These are phyloP conservation scores for Megacollybia platyphylla DNA, from an alignment of 1,284 basidiomycete species.

Conservation along the genomic window DNA sequence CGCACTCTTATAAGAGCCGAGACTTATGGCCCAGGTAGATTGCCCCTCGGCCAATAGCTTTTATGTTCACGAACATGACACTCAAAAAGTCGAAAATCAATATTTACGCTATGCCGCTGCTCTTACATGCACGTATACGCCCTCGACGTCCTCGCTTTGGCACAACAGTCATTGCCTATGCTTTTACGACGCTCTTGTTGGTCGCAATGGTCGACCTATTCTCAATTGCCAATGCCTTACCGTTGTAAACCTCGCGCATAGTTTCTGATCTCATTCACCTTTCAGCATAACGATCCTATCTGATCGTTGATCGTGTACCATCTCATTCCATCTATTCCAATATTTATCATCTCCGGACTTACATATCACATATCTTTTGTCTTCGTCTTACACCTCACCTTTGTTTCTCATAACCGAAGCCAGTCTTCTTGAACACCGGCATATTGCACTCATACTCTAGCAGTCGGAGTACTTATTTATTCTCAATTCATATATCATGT, in stretches of 20 bases:
- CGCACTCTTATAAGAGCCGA: constrained; percentile 41
- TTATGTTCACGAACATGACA: no score
- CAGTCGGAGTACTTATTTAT: constrained; percentile 7
- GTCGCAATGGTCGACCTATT: background rate
- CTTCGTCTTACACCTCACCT: background rate
- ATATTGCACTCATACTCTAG: background rate
- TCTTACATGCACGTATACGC: background rate
- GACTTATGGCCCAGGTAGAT: constrained; percentile 47
- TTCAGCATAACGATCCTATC: background rate
- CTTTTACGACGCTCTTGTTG: background rate
- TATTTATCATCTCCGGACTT: background rate
- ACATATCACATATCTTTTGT: background rate
- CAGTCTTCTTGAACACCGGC: constrained; percentile 1
- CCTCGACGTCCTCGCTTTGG: constrained; percentile 4
- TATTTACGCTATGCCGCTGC: no score
- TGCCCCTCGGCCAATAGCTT: constrained; percentile 16
- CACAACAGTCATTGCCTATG: constrained; percentile 8
- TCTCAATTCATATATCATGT: no score
- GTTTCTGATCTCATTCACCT: background rate
- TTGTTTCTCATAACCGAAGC: background rate
- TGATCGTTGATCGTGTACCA: background rate
- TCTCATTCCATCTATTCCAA: background rate
- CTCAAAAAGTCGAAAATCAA: no score
- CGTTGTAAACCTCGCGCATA: background rate
- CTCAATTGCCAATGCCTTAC: background rate